A percentile compares a stretch with the other conserved stretches of the same genome.
Evolutionary conservation across 768 basidiomycete genomes (phyloP).

Genomic region (Amanita fuliginea): DNA sequence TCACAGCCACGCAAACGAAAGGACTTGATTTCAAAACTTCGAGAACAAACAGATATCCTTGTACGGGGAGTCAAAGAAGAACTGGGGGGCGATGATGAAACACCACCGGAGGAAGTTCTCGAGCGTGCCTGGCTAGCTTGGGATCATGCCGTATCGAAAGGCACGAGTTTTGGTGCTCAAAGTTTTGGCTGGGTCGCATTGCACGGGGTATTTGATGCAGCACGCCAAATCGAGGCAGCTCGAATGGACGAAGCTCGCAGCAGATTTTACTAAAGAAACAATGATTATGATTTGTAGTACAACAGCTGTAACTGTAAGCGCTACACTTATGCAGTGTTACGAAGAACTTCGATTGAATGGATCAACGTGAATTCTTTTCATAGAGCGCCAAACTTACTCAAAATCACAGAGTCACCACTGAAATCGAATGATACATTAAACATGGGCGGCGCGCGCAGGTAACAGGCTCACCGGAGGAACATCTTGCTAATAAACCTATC

Average conservation of each 20-base stretch:
- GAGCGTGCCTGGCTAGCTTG: constrained; percentile 46
- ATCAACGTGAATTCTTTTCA: constrained; percentile 20
- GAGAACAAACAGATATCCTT: constrained; percentile 43
- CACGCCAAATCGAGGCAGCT: constrained; percentile 33
- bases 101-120: constrained; percentile 27
- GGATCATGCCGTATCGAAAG: constrained; percentile 23
- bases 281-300: not conserved
- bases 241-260: constrained; percentile 9
- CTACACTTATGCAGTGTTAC: constrained; percentile 49
- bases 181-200: constrained; percentile 56
- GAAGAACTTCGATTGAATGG: constrained; percentile 41
- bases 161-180: constrained; percentile 38
- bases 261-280: constrained; percentile 10
- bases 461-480: constrained; percentile 68
- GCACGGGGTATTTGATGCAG: constrained; percentile 44
- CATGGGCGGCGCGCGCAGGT: constrained; percentile 4
- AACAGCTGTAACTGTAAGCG: not conserved
- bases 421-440: not conserved
- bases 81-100: constrained; percentile 37
- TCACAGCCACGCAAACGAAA: constrained; percentile 43
- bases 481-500: constrained; percentile 99
- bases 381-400: constrained; percentile 52
- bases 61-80: constrained; percentile 38
- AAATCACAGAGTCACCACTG: constrained; percentile 95
- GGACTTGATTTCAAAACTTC: constrained; percentile 41